Evolutionary conservation across 345 rosid genomes (phyloP).

Genomic region (Populus nigra): DNA sequence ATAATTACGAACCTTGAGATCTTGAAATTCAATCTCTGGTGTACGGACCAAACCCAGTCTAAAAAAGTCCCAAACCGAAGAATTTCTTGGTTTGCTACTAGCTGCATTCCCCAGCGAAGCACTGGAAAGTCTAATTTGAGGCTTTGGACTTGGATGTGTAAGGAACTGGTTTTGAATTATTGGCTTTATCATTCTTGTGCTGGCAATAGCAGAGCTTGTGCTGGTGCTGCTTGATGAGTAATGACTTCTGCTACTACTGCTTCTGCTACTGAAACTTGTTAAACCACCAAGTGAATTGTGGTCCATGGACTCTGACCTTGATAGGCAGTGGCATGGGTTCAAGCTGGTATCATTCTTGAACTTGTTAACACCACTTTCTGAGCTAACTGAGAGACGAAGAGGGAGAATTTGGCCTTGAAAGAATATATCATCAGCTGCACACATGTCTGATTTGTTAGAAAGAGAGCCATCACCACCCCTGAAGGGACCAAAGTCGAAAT

Average conservation of each 20-base stretch:
- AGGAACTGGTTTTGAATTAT: slow-evolving; percentile 43
- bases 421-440: slow-evolving; percentile 73
- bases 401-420: slow-evolving; percentile 71
- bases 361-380: slow-evolving; percentile 32
- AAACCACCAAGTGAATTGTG: slow-evolving; percentile 22
- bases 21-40: slow-evolving; percentile 70
- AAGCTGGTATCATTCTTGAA: slow-evolving; percentile 13
- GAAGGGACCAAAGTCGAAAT: slow-evolving; percentile 52
- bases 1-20: slow-evolving; percentile 38
- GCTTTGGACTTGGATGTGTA: slow-evolving; percentile 70
- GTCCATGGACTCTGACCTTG: slow-evolving; percentile 62
- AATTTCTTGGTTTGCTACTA: slow-evolving; percentile 36
- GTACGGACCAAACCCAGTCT: slow-evolving; percentile 65
- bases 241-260: slow-evolving; percentile 43
- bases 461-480: slow-evolving; percentile 27
- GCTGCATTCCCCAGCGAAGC: slow-evolving; percentile 24
- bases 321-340: slow-evolving; percentile 23
- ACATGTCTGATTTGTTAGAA: slow-evolving; percentile 52
- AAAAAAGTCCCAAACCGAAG: slow-evolving; percentile 69
- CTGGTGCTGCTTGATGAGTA: slow-evolving; percentile 26
- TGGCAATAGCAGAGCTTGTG: background rate
- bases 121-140: slow-evolving; percentile 53
- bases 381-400: slow-evolving; percentile 55
- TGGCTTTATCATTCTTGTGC: slow-evolving; percentile 29
- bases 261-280: slow-evolving; percentile 42